Base-by-base conservation (phyloP, 768 basidiomycete species). In the Pulveroboletus ravenelii region DNA sequence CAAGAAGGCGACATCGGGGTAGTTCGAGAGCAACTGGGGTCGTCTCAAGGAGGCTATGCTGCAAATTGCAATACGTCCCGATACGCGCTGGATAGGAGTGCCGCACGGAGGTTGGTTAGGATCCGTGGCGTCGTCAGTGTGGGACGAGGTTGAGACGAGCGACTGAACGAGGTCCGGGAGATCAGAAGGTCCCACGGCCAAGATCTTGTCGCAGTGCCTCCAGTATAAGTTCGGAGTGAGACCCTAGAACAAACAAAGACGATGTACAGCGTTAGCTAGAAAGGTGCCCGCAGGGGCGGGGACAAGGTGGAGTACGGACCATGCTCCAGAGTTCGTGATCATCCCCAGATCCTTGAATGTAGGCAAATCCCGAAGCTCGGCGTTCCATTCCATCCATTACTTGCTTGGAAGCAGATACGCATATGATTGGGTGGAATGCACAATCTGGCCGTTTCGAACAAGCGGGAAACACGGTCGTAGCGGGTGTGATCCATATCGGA, bases 311-410 rank as follows among this genome's bases (percentile, higher is more conserved):
- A 18, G 29, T 14, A 63, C 73, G 29, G 48, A 88, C 89, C 80
- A 80, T 79, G 27, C 84, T 78, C 93, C 92, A 94, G 6, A 87
- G 73, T 66, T 96, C 93, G 61, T 94, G 91, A 60, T 98, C 95
- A 60, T 97, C 95, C 0, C 93, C 95, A 0, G 89, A 90, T 1
- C 95, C 95, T 65, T 95, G 93, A 8, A 97, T 80, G 63, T 97
- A 97, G 18, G 82, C 74, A 63, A 85, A 96, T 0, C 89, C 89
- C n/a, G 73, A 68, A 9, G 72, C 55, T 1, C 85, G 78, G 18
- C 87, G 73, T 51, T 87, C 84, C 1, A 78, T 48, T 7, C 82
- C 82, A 2, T 81, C 79, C 6, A 71, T 62, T 6, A 85, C 74
- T 55, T 82, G 83, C 56, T 80, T 82, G 4, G 92, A 94, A 2